Base-by-base conservation (phyloP, 192 early-diverging fungal species). In the Entomortierella chlamydospora region DNA sequence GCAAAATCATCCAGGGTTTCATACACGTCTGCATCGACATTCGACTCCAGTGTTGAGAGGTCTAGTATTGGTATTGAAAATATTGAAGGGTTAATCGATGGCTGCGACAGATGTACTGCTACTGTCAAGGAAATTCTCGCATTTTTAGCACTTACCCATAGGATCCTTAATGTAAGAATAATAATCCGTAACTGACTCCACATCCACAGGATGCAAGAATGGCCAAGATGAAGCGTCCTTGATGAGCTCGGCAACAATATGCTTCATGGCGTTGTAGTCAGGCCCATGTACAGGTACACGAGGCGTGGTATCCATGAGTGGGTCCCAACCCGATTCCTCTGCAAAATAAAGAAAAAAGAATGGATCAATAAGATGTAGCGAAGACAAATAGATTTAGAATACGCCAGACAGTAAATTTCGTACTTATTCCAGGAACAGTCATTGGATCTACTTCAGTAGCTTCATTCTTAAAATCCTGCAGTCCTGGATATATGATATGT, bases 141-240 rank as follows among this genome's bases (percentile, higher is more conserved):
- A 3, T 20, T 17, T 5, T 47, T 18, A 4, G 3, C 25, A 31
- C 69, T 64, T 77, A 95, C 93, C 95, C 97, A 99, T 99, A 10
- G 98, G 98, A 55, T 98, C 91, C 57, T 91, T 97, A 81, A 99
- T 96, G 34, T 99, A 93, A 9, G 90, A 86, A 66, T 99, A 97
- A 73, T 99, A 99, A 77, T 98, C 96, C 2, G 94, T 88, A 1
- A 99, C 97, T 31, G 95, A 93, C 28, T 92, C 86, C 4, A 86
- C 80, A 47, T 95, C 91, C 12, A 99, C 98, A 12, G 97, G 96
- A 42, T 94, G 90, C 64, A 88, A 88, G 81, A 99, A 99, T 9
- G 98, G 96, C 97, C 97, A 99, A 10, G 96, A 87, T 26, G 88
- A 85, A 0, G 87, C 79, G 81, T 97, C 93, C 7, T 89, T 90